phyloP scores from a whole-genome alignment of 495 filamentous ascomycete species.

The Entonaema liquescens region DNA sequence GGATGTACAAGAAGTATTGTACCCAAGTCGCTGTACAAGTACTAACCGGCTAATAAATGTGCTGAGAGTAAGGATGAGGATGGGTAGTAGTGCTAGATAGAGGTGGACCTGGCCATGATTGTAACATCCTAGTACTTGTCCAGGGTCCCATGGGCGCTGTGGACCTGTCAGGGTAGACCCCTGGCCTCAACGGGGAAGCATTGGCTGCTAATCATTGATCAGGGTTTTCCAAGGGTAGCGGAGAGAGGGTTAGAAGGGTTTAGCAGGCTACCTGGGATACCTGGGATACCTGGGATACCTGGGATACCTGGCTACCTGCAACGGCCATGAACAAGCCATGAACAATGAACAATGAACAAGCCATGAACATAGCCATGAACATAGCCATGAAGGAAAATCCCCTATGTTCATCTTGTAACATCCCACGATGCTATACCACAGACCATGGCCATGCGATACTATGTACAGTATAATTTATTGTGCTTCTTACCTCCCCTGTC shows the following conservation, averaged over 20 bases:
- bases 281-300: too few relatives aligned
- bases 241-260: too few relatives aligned
- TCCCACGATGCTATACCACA: constrained; percentile 32
- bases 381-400: constrained; percentile 22
- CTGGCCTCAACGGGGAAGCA: constrained; percentile 46
- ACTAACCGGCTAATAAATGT: constrained; percentile 41
- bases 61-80: constrained; percentile 44
- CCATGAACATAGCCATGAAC: too few relatives aligned
- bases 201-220: constrained; percentile 48
- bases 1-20: too few relatives aligned
- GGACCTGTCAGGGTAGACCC: constrained; percentile 45
- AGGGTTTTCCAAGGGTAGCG: constrained; percentile 43
- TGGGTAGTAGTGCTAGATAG: constrained; percentile 44
- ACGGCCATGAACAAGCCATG: too few relatives aligned
- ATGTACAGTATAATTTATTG: constrained; percentile 15
- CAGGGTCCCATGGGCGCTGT: constrained; percentile 42
- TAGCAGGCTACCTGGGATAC: constrained; percentile 14
- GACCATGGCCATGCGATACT: constrained; percentile 31
- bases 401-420: constrained; percentile 30
- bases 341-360: too few relatives aligned
- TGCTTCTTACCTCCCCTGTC: not conserved
- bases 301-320: too few relatives aligned
- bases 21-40: constrained; percentile 27
- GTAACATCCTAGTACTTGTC: constrained; percentile 36
- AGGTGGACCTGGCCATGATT: constrained; percentile 42